Base-by-base conservation (phyloP, 805 yeast genomes). In the Nakazawaea holstii region DNA sequence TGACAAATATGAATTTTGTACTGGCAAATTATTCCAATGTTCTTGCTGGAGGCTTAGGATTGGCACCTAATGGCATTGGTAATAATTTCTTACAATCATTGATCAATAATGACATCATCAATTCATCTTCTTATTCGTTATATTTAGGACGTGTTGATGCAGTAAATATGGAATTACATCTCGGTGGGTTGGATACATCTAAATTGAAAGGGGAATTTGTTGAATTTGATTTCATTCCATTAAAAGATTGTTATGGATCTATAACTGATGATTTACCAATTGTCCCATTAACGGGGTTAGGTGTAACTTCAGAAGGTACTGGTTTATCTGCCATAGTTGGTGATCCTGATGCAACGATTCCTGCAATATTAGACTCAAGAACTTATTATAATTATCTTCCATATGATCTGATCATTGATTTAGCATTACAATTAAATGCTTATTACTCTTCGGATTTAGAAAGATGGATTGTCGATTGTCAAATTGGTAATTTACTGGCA, bases 401-500 rank as follows among this genome's bases (percentile, higher is more conserved):
- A 0, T 63, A 73, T 36, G 72, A 74, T 40, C 59, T 77, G 5
- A 66, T 86, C 37, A 69, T 85, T 43, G 77, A 76, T 53, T 62
- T 86, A 29, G 88, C 91, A 0, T 69, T 84, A 26, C 91, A 86
- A 61, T 65, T 82, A 35, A 81, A 82, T 56, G 92, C 92, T 0
- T 76, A 71, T 52, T 86, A 77, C 58, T 71, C 76, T 3, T 59
- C 64, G 4, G 66, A 68, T 6, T 56, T 69, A 6, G 67, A 66
- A 24, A 56, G 72, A 14, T 86, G 92, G 92, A 55, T 83, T 13
- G 82, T 82, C 11, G 74, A 75, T 49, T 86, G 94, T 65, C 64
- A 73, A 10, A 64, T 83, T 13, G 72, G 70, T 1, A 55, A 62
- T 4, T 54, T 73, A 8, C 61, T 72, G 24, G 89, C 87, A 1